These are phyloP conservation scores for Catharanthus roseus DNA, from an alignment of 257 asterid genomes.

Conservation along the genomic window DNA sequence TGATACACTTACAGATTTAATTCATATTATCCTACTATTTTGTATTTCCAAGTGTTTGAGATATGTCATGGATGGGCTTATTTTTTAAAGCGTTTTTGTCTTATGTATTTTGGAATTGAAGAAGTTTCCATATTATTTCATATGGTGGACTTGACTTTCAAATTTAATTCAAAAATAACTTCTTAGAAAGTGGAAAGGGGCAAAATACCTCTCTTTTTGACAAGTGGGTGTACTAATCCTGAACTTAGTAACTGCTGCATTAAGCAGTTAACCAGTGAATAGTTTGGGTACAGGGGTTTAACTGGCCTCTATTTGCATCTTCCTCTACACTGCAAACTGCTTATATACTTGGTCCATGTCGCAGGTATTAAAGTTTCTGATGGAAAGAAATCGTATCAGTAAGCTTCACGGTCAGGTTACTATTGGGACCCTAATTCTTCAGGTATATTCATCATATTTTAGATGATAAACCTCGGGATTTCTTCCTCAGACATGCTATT, in stretches of 20 bases:
- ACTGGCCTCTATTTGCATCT: neutral
- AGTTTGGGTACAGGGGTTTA: neutral
- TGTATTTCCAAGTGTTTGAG: neutral
- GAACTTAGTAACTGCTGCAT: slow-evolving; percentile 1
- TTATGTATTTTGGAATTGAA: neutral
- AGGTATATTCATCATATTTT: slow-evolving; percentile 31
- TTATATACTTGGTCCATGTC: slow-evolving; percentile 2
- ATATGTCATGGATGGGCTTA: neutral
- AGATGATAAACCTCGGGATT: neutral
- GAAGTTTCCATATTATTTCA: neutral
- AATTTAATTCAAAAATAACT: neutral
- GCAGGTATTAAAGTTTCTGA: slow-evolving; percentile 77
- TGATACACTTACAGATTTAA: neutral
- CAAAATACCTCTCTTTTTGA: neutral
- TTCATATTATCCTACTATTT: neutral
- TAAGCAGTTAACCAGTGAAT: neutral
- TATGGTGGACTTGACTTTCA: neutral
- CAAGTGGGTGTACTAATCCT: neutral
- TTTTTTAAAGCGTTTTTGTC: neutral
- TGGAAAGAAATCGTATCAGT: slow-evolving; percentile 67
- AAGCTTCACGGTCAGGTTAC: slow-evolving; percentile 78
- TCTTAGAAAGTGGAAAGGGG: neutral
- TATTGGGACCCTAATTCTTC: slow-evolving; percentile 73
- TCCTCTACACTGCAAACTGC: neutral
- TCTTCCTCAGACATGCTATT: slow-evolving; percentile 22